phyloP scores from a whole-genome alignment of 495 filamentous ascomycete genomes.

The Aspergillus nanangensis region DNA sequence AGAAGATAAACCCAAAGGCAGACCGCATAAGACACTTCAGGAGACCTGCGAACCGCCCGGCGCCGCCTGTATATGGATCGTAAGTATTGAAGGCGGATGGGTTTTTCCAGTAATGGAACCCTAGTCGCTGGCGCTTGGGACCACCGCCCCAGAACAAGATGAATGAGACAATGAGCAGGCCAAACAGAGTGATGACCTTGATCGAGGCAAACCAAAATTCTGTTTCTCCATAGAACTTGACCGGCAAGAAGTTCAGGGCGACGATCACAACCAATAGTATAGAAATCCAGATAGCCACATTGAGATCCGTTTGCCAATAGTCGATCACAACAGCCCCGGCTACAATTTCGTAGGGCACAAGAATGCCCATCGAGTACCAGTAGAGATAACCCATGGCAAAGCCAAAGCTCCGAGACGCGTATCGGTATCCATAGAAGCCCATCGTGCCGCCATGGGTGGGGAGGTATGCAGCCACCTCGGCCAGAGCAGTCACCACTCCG shows the following conservation, averaged over 20 bases:
- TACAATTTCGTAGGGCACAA: slow-evolving; percentile 63
- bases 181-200: slow-evolving; percentile 71
- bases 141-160: slow-evolving; percentile 65
- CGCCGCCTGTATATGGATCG: slow-evolving; percentile 16
- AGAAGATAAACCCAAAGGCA: slow-evolving; percentile 52
- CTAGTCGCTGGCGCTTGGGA: slow-evolving; percentile 56
- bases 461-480: slow-evolving; percentile 72
- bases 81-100: slow-evolving; percentile 66
- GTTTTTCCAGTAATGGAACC: slow-evolving; percentile 67
- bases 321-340: slow-evolving; percentile 65
- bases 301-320: slow-evolving; percentile 56
- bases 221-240: slow-evolving; percentile 66
- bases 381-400: slow-evolving; percentile 59
- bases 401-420: slow-evolving; percentile 63
- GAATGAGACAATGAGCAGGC: slow-evolving; percentile 62
- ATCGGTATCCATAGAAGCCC: slow-evolving; percentile 67
- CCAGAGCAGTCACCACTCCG: slow-evolving; percentile 49
- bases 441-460: slow-evolving; percentile 68
- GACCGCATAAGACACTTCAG: slow-evolving; percentile 41
- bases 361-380: slow-evolving; percentile 49
- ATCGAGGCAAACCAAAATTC: slow-evolving; percentile 71
- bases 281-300: slow-evolving; percentile 61
- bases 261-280: slow-evolving; percentile 66
- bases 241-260: slow-evolving; percentile 61
- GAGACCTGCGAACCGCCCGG: slow-evolving; percentile 37